Evolutionary conservation across 768 basidiomycete species (phyloP).

Genomic region (Serpula lacrymans): DNA sequence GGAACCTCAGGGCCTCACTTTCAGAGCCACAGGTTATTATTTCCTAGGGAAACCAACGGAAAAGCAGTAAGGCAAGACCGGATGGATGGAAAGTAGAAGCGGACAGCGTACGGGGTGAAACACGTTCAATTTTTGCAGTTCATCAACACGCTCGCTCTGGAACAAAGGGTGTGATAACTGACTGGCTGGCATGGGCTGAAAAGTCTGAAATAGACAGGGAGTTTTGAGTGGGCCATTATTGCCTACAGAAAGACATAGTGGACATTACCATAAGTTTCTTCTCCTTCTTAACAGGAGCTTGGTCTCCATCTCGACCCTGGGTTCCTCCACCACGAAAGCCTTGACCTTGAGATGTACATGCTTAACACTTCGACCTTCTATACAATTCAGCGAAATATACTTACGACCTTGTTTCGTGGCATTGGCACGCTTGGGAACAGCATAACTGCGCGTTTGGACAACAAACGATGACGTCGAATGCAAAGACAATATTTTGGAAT

Average conservation of each 20-base stretch:
- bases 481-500: too few relatives aligned
- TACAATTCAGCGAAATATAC: too few relatives aligned
- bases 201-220: conserved; percentile 32
- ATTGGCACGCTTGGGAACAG: too few relatives aligned
- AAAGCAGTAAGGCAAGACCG: conserved; percentile 12
- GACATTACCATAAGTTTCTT: conserved; percentile 21
- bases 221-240: too few relatives aligned
- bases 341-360: too few relatives aligned
- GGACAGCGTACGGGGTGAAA: conserved; percentile 40
- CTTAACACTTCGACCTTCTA: too few relatives aligned
- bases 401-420: too few relatives aligned
- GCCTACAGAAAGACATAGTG: not conserved
- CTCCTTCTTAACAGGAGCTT: conserved; percentile 5
- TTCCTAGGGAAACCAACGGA: conserved; percentile 28
- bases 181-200: conserved; percentile 36
- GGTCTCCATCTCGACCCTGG: conserved; percentile 6
- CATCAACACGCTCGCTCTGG: conserved; percentile 31
- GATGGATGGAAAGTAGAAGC: not conserved
- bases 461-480: too few relatives aligned
- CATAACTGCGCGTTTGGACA: conserved; percentile 3
- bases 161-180: conserved; percentile 41
- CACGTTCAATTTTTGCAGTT: conserved; percentile 32
- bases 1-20: conserved; percentile 47
- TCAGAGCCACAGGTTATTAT: conserved; percentile 31
- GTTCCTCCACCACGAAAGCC: too few relatives aligned